Conservation (phyloP, 2,329 filamentous ascomycete genomes). For the Paramyrothecium roridum region DNA sequence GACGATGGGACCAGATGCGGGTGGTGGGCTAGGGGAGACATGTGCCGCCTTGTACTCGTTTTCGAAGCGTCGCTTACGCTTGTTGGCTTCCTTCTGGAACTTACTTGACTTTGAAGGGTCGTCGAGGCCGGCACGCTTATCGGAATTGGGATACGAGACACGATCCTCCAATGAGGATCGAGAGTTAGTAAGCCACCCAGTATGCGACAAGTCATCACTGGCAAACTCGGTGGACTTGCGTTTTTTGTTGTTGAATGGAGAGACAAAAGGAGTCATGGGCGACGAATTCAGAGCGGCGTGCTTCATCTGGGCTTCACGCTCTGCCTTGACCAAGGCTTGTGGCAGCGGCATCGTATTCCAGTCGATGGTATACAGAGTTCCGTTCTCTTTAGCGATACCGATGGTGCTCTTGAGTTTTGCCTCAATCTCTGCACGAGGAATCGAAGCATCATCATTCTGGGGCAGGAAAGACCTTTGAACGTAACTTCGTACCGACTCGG, state of each 20-base stretch:
- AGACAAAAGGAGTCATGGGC: slow-evolving; percentile 13
- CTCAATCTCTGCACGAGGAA: slow-evolving; percentile 71
- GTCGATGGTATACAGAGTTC: slow-evolving; percentile 69
- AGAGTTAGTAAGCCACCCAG: slow-evolving; percentile 73
- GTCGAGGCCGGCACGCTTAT: slow-evolving; percentile 40
- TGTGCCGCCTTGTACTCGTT: slow-evolving; percentile 56
- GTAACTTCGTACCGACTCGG: slow-evolving; percentile 78
- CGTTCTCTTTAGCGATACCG: slow-evolving; percentile 71
- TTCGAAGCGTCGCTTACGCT: slow-evolving; percentile 85
- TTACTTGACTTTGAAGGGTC: slow-evolving; percentile 68
- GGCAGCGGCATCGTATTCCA: slow-evolving; percentile 84
- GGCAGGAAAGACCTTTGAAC: slow-evolving; percentile 85
- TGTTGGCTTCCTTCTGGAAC: slow-evolving; percentile 87
- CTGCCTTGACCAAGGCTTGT: slow-evolving; percentile 75
- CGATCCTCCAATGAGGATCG: slow-evolving; percentile 66
- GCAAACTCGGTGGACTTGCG: slow-evolving; percentile 72
- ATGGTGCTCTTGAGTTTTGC: slow-evolving; percentile 83
- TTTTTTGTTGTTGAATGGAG: slow-evolving; percentile 60
- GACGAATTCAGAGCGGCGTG: slow-evolving; percentile 23
- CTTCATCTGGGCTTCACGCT: slow-evolving; percentile 53
- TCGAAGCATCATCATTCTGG: slow-evolving; percentile 62
- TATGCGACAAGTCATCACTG: slow-evolving; percentile 50
- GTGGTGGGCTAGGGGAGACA: slow-evolving; percentile 52
- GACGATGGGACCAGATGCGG: slow-evolving; percentile 69
- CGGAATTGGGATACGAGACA: slow-evolving; percentile 56